A percentile compares a stretch with the other conserved stretches of the same genome.
phyloP scores from a whole-genome alignment of 2,329 filamentous ascomycete species.

The Verticillium klebahnii region DNA sequence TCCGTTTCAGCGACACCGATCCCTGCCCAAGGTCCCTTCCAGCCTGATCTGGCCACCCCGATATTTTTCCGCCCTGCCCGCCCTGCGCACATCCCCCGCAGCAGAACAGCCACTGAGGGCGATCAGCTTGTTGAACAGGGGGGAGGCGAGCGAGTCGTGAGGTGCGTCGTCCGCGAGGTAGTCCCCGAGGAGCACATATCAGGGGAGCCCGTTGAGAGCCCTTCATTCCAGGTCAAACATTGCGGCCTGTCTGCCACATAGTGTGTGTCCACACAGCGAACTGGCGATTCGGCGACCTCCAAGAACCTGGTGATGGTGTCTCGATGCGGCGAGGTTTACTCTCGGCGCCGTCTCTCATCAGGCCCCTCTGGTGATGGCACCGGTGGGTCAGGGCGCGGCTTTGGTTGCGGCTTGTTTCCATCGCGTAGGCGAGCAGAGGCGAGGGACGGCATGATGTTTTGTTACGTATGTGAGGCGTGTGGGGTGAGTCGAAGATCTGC shows the following conservation, averaged over 20 bases:
- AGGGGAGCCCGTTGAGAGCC: background rate
- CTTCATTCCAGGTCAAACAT: background rate
- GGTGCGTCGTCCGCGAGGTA: background rate
- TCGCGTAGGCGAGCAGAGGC: background rate
- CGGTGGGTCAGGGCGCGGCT: slow-evolving; percentile 24
- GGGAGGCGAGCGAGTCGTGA: background rate
- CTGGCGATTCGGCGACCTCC: background rate
- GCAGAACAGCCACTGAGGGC: background rate
- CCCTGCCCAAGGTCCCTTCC: background rate
- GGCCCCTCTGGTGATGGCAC: slow-evolving; percentile 21
- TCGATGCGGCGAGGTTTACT: background rate
- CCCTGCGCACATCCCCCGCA: background rate
- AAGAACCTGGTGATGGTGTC: background rate
- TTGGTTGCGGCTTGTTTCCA: slow-evolving; percentile 20
- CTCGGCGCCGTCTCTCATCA: slow-evolving; percentile 9
- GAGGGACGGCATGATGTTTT: background rate
- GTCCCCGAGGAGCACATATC: background rate
- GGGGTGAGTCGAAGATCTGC: background rate
- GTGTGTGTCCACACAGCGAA: background rate
- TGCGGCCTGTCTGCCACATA: background rate
- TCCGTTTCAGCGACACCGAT: background rate
- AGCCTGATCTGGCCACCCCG: background rate
- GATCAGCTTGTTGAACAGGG: background rate
- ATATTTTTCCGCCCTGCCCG: background rate
- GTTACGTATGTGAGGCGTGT: background rate